phyloP scores from a whole-genome alignment of 768 basidiomycete species.

The Lyophyllum atratum region DNA sequence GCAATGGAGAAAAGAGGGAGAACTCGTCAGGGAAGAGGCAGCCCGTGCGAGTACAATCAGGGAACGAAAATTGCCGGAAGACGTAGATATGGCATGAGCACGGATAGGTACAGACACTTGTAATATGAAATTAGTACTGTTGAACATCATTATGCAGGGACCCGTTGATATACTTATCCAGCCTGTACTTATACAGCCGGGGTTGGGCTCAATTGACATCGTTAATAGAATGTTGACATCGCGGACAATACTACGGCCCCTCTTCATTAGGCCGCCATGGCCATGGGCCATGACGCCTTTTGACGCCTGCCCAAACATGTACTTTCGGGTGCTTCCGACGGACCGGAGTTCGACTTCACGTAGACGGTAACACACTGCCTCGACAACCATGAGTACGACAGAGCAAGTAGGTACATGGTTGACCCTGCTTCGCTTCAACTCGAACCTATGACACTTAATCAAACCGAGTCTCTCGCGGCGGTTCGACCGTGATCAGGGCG shows the following conservation, averaged over 20 bases:
- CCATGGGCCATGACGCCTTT: not conserved
- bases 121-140: not conserved
- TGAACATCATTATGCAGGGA: not conserved
- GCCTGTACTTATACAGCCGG: no score
- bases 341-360: not conserved
- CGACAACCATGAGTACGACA: not conserved
- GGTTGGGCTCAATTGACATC: not conserved
- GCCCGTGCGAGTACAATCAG: slow-evolving; percentile 33
- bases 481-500: not conserved
- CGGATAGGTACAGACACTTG: not conserved
- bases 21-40: slow-evolving; percentile 48
- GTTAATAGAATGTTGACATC: not conserved
- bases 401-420: not conserved
- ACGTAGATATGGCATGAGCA: slow-evolving; percentile 15
- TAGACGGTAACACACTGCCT: not conserved
- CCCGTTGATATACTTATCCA: not conserved
- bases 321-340: not conserved
- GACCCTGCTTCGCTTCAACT: not conserved
- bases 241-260: not conserved
- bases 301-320: not conserved
- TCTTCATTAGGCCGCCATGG: not conserved
- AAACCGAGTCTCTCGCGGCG: not conserved
- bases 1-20: slow-evolving; percentile 79
- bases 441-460: not conserved
- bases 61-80: slow-evolving; percentile 25